Evolutionary conservation across 2,329 filamentous ascomycete species (phyloP).

Genomic region (Exserohilum turcica): DNA sequence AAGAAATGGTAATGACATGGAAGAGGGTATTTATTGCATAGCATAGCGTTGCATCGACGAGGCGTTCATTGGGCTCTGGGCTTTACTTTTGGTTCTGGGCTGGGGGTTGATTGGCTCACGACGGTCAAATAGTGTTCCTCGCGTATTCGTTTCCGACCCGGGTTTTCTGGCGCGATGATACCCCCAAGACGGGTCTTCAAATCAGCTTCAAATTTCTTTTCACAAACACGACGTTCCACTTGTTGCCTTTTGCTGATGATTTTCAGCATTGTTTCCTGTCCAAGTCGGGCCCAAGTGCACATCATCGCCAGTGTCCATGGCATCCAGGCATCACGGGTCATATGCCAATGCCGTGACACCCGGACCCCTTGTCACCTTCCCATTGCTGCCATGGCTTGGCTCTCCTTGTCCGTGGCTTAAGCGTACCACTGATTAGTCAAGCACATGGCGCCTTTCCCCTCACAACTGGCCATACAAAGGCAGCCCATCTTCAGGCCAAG

Average conservation of each 20-base stretch:
- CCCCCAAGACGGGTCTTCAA: constrained; percentile 24
- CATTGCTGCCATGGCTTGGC: neutral
- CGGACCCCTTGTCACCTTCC: constrained; percentile 2
- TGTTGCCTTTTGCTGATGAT: neutral
- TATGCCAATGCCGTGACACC: neutral
- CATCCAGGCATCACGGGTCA: neutral
- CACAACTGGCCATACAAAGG: neutral
- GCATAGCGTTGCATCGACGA: constrained; percentile 33
- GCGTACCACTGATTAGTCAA: neutral
- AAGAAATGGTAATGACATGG: constrained; percentile 33
- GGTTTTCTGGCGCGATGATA: constrained; percentile 29
- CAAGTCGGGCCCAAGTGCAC: no score
- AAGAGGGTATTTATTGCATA: constrained; percentile 22
- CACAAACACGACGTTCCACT: neutral
- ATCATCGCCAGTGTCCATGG: neutral
- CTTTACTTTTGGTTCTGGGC: neutral
- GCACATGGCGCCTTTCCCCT: neutral
- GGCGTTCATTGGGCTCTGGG: constrained; percentile 21
- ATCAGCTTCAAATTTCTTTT: constrained; percentile 3
- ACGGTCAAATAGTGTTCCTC: neutral
- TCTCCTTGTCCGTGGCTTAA: no score
- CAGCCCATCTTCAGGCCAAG: neutral
- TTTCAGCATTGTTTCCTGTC: neutral
- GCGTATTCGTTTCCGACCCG: constrained; percentile 18
- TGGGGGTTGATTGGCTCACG: constrained; percentile 1